Evolutionary conservation across 768 basidiomycete species (phyloP), one percentile per base, ranked within the genome.

Genomic region (Leccinum incarnatum): DNA sequence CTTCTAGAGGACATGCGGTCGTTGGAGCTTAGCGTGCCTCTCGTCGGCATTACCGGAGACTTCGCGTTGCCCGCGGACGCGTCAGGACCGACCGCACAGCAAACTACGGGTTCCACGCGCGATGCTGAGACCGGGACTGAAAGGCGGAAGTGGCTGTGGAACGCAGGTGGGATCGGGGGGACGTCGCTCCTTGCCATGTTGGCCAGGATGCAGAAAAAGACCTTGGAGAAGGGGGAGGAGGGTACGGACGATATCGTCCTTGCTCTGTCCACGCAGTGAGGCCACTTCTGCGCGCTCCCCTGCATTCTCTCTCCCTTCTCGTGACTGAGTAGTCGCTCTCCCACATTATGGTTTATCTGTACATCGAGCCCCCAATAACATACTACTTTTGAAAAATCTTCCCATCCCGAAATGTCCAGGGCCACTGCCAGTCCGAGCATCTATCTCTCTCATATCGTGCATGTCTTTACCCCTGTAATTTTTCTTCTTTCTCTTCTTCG

Each of bases 131-230:
- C 15, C 11, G 36, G 15, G 34, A 36, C 19, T 5, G 48, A 40
- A n/a, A 54, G 51, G 27, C 56, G 36, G 25, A 74, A 73, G 49
- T 68, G 82, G 54, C 64, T 86, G 42, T 87, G 83, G 83, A 59
- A 82, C 14, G 85, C 84, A 0, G 84, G 84, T 21, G 86, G 86
- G 1, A 87, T 88, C 54, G 86, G 87, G 3, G 58, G 87, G 48
- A 88, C 86, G 15, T 85, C 85, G 0, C 88, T 85, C 71, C 68
- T 88, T 30, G 80, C 79, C 32, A 83, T 87, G 84, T 71, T 86
- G 4, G 51, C 54, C 54, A 25, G 67, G 52, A 29, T 65, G 53
- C 40, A 50, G 27, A 55, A 54, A 37, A 46, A n/a, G 17, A n/a
- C 9, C 15, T 40, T 9, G 17, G 37, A 37, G 23, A 49, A 42